Evolutionary conservation across 1,139 yeast species (phyloP), one percentile per base, ranked within the genome.

Genomic region (Hansenula sp.): DNA sequence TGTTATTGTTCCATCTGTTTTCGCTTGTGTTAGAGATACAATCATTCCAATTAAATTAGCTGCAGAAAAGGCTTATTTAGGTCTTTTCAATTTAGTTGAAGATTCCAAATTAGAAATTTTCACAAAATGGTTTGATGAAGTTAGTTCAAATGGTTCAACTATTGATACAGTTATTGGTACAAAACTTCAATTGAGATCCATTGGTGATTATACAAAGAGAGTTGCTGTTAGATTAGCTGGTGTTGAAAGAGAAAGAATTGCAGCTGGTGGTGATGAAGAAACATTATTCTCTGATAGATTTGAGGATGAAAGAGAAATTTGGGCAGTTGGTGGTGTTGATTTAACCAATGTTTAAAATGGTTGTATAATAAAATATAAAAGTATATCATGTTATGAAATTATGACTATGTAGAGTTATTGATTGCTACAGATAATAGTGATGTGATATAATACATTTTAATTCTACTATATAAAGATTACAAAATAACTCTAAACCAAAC

Each of bases 11-110:
- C 87, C 95, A 14, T 72, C 87, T 19, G 79, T 89, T 2, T 92
- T 92, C 59, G 69, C 82, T 0, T 82, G 95, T 59, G 84, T 92
- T 34, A 75, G 98, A 51, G 96, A 90, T 54, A 73, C 81, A 14
- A 69, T 86, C 36, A 87, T 92, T 54, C 97, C 98, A 4, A 83
- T 92, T 52, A 89, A 89, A 57, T 72, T 92, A 47, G 97, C 97
- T 1, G 96, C 96, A 5, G 98, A 92, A 61, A 88, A 88, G 68
- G 90, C 96, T 1, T 90, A 75, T 60, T 63, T 90, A 53, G 78
- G 89, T 2, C 62, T 88, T 18, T 82, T 89, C 60, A 70, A 75
- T 42, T 68, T 90, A 49, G 81, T 87, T 22, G 89, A 83, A 32
- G 92, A 87, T 45, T 74, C 67, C n/a, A 70, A 72, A n/a, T 65